Percentiles rank a stretch among this genome's conserved stretches.
Evolutionary conservation across 805 yeast genomes (phyloP).

Genomic region (Ogataea pini): DNA sequence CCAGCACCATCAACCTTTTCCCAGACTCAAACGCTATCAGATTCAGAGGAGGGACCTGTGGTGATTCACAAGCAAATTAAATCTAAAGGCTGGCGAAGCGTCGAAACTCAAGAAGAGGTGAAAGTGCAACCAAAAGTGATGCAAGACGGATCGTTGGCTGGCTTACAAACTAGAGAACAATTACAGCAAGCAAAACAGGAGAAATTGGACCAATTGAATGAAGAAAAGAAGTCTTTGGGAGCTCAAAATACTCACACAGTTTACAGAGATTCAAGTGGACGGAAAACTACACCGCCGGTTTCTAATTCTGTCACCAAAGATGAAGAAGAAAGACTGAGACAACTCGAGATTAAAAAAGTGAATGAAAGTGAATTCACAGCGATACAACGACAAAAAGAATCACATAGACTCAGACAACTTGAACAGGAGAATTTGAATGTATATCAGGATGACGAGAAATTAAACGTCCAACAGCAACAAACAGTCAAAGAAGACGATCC

Average conservation of each 20-base stretch:
- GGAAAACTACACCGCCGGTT: conserved; percentile 26
- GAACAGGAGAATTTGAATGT: conserved; percentile 30
- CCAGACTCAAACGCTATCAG: conserved; percentile 6
- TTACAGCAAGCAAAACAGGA: conserved; percentile 37
- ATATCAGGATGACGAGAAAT: conserved; percentile 41
- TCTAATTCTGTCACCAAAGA: conserved; percentile 11
- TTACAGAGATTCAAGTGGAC: conserved; percentile 64
- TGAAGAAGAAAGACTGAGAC: conserved; percentile 20
- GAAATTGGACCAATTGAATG: conserved; percentile 23
- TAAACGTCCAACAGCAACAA: conserved; percentile 36
- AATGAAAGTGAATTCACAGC: conserved; percentile 44
- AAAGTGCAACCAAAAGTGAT: conserved; percentile 14
- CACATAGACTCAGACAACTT: conserved; percentile 31
- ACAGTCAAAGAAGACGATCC: conserved; percentile 64
- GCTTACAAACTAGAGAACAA: conserved; percentile 49
- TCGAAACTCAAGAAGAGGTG: conserved; percentile 24
- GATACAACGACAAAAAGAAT: conserved; percentile 39
- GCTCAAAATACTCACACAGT: conserved; percentile 38
- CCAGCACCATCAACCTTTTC: not conserved
- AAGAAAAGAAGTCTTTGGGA: conserved; percentile 32
- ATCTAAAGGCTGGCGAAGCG: conserved; percentile 26
- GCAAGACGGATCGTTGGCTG: conserved; percentile 34
- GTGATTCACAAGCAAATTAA: conserved; percentile 14
- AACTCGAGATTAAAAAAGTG: conserved; percentile 28
- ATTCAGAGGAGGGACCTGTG: conserved; percentile 26